Evolutionary conservation across 2,329 filamentous ascomycete species (phyloP).

Genomic region (Ascochyta pisi): DNA sequence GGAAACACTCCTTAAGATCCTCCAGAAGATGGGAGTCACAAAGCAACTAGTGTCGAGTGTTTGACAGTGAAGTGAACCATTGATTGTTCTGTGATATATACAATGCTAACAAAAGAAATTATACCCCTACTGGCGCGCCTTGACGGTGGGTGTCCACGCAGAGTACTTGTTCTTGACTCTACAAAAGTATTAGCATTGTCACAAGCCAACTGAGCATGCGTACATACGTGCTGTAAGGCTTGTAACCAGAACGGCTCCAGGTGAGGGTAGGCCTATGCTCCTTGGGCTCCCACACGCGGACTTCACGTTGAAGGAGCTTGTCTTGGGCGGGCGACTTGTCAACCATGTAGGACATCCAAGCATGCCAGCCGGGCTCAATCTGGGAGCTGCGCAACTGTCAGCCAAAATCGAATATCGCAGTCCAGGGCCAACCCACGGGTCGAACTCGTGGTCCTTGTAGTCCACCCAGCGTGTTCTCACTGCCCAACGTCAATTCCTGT

Average conservation of each 20-base stretch:
- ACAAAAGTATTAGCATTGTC: conserved; percentile 18
- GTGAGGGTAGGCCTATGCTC: conserved; percentile 79
- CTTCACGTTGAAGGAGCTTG: conserved; percentile 69
- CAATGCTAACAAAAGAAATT: conserved; percentile 26
- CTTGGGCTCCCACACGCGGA: conserved; percentile 77
- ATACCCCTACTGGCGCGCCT: conserved; percentile 46
- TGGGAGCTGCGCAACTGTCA: conserved; percentile 66
- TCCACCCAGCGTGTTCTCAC: conserved; percentile 98
- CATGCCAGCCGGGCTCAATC: conserved; percentile 96
- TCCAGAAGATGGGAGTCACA: not conserved
- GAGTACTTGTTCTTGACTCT: conserved; percentile 59
- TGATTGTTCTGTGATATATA: conserved; percentile 31
- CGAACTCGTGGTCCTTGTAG: conserved; percentile 87
- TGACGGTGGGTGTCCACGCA: conserved; percentile 57
- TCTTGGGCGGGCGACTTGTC: conserved; percentile 86
- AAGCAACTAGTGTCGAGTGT: not conserved
- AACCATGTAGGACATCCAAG: conserved; percentile 93
- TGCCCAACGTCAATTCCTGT: conserved; percentile 48
- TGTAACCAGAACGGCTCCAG: conserved; percentile 78
- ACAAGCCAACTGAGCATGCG: not conserved
- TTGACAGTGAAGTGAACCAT: not conserved
- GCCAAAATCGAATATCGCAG: conserved; percentile 13
- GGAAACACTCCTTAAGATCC: not conserved
- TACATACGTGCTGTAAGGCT: conserved; percentile 92
- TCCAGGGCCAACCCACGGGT: conserved; percentile 64